These are phyloP conservation scores for Ustilago xerochloae DNA, from an alignment of 1,284 basidiomycete species.

Conservation along the genomic window DNA sequence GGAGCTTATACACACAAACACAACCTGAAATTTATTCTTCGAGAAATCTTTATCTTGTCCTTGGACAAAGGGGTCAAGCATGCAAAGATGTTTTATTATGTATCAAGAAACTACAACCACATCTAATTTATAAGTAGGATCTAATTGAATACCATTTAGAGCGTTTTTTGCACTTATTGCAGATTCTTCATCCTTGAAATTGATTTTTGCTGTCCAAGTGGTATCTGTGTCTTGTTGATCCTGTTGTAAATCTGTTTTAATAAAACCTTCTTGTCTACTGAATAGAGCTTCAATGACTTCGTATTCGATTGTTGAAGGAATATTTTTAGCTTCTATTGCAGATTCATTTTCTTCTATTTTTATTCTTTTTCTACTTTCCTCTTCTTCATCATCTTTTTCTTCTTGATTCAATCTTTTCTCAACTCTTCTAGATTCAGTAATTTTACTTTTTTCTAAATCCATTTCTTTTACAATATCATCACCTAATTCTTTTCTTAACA, in stretches of 20 bases:
- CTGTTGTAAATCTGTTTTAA: background rate
- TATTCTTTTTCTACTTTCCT: slow-evolving; percentile 73
- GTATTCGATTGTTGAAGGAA: slow-evolving; percentile 61
- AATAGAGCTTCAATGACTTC: slow-evolving; percentile 14
- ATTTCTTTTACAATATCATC: slow-evolving; percentile 54
- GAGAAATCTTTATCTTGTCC: too few species aligned
- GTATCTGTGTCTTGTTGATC: slow-evolving; percentile 73
- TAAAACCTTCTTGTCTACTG: background rate
- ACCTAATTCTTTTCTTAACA: slow-evolving; percentile 67
- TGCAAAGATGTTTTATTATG: background rate
- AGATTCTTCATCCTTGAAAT: slow-evolving; percentile 78
- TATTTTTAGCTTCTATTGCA: slow-evolving; percentile 76
- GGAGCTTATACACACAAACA: too few species aligned
- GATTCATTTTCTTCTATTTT: slow-evolving; percentile 30
- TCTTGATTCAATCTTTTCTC: slow-evolving; percentile 35
- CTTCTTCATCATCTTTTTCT: slow-evolving; percentile 74
- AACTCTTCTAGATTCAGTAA: slow-evolving; percentile 4
- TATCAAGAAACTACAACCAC: slow-evolving; percentile 1
- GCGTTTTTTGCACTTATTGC: slow-evolving; percentile 81
- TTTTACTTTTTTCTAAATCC: slow-evolving; percentile 20
- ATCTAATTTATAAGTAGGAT: slow-evolving; percentile 71
- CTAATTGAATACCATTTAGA: slow-evolving; percentile 80
- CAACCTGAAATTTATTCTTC: too few species aligned
- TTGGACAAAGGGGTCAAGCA: too few species aligned
- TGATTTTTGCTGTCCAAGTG: slow-evolving; percentile 71